Evolutionary conservation across 1,284 basidiomycete species (phyloP).

Genomic region (Schizophyllum commune): DNA sequence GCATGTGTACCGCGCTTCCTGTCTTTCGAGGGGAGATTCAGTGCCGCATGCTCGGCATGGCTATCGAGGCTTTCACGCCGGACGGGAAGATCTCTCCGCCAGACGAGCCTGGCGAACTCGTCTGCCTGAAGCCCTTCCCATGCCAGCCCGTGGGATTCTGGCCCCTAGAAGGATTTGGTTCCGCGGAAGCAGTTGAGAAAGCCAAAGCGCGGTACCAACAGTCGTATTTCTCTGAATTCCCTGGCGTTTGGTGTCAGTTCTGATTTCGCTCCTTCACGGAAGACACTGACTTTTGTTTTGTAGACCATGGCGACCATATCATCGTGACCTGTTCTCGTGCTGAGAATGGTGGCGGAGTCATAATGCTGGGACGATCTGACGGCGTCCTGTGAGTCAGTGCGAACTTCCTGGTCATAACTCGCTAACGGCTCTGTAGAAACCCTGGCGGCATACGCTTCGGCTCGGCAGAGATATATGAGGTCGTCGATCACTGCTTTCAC

Average conservation of each 20-base stretch:
- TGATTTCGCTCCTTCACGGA: constrained; percentile 2
- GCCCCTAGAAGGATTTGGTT: constrained; percentile 64
- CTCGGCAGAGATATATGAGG: constrained; percentile 79
- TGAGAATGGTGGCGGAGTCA: constrained; percentile 69
- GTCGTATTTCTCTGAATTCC: constrained; percentile 70
- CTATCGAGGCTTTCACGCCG: constrained; percentile 46
- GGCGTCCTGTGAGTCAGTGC: constrained; percentile 58
- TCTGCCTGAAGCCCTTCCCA: constrained; percentile 78
- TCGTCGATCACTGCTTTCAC: constrained; percentile 59
- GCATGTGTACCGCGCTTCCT: constrained; percentile 71
- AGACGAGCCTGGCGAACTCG: constrained; percentile 55
- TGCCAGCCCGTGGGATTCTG: constrained; percentile 84
- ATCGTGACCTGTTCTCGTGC: constrained; percentile 55
- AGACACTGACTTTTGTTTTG: constrained; percentile 4
- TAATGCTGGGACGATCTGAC: constrained; percentile 82
- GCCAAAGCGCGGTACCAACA: constrained; percentile 63
- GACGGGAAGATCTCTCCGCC: constrained; percentile 36
- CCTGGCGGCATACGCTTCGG: constrained; percentile 85
- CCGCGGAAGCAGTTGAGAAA: constrained; percentile 45
- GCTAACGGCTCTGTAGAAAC: constrained; percentile 41
- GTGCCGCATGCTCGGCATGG: constrained; percentile 81
- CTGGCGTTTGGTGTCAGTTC: constrained; percentile 70
- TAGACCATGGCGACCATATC: constrained; percentile 75
- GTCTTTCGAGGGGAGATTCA: constrained; percentile 85
- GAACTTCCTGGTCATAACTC: constrained; percentile 8